Evolutionary conservation across 345 rosid genomes (phyloP).

Genomic region (Lepidium sativum): DNA sequence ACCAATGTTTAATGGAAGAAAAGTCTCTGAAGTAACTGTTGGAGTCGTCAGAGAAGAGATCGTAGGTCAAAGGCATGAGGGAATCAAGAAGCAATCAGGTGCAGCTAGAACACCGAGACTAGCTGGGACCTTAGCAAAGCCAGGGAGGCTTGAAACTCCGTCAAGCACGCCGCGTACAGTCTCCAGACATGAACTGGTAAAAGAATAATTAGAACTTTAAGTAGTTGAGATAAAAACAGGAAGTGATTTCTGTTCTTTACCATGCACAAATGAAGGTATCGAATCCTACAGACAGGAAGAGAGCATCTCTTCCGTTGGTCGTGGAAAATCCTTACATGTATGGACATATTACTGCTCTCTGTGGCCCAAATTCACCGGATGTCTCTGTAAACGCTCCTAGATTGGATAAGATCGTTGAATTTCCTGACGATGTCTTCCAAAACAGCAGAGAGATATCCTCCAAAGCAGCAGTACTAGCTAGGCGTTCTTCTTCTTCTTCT

Average conservation of each 20-base stretch:
- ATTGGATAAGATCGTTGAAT: slow-evolving; percentile 84
- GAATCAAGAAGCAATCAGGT: slow-evolving; percentile 23
- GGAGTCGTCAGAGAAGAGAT: slow-evolving; percentile 34
- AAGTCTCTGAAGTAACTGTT: slow-evolving; percentile 44
- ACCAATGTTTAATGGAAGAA: slow-evolving; percentile 33
- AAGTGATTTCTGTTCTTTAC: slow-evolving; percentile 3
- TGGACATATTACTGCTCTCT: slow-evolving; percentile 23
- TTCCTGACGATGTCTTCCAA: slow-evolving; percentile 45
- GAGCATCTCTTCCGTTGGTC: slow-evolving; percentile 66
- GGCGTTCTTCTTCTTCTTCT: slow-evolving; percentile 29
- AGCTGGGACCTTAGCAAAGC: slow-evolving; percentile 27
- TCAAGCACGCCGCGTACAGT: slow-evolving; percentile 33
- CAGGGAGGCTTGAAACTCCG: slow-evolving; percentile 36
- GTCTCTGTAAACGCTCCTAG: slow-evolving; percentile 88
- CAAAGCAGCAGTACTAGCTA: slow-evolving; percentile 25
- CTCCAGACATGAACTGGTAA: slow-evolving; percentile 33
- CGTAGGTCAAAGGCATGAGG: slow-evolving; percentile 24
- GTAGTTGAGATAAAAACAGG: neutral
- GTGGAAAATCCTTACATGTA: slow-evolving; percentile 28
- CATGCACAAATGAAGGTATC: slow-evolving; percentile 41
- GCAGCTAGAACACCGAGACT: slow-evolving; percentile 38
- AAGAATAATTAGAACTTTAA: neutral
- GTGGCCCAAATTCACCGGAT: slow-evolving; percentile 46
- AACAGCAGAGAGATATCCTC: slow-evolving; percentile 29
- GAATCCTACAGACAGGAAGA: slow-evolving; percentile 36